These are phyloP conservation scores for Leccinum obscurum DNA, from an alignment of 768 basidiomycete genomes.

Conservation along the genomic window DNA sequence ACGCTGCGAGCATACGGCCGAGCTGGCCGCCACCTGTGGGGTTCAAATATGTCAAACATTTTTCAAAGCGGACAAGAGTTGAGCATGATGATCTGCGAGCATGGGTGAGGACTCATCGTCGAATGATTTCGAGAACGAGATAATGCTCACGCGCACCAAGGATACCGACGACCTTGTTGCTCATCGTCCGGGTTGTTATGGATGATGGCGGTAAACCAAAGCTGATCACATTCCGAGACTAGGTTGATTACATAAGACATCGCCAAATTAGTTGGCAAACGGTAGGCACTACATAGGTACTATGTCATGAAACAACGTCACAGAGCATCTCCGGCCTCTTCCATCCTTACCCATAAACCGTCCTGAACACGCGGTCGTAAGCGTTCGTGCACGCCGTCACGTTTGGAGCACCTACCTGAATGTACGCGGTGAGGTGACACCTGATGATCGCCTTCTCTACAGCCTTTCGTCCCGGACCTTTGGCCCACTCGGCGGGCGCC, in stretches of 20 bases:
- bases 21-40: slow-evolving; percentile 89
- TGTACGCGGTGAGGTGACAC: slow-evolving; percentile 55
- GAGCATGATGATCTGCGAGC: slow-evolving; percentile 9
- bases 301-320: background rate
- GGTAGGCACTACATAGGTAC: background rate
- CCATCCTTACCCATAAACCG: slow-evolving; percentile 31
- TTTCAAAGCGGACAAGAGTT: background rate
- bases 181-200: slow-evolving; percentile 17
- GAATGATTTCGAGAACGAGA: background rate
- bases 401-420: slow-evolving; percentile 35
- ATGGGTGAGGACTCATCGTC: slow-evolving; percentile 9
- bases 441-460: slow-evolving; percentile 48
- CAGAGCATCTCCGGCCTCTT: slow-evolving; percentile 8
- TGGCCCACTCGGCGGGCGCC: slow-evolving; percentile 48
- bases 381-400: background rate
- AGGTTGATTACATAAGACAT: background rate
- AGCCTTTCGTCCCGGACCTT: slow-evolving; percentile 35
- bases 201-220: background rate
- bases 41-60: slow-evolving; percentile 5
- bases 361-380: slow-evolving; percentile 15
- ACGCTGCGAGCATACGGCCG: slow-evolving; percentile 92
- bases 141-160: slow-evolving; percentile 32
- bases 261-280: no score
- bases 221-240: background rate
- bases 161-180: slow-evolving; percentile 28